Percentiles rank a stretch among this genome's conserved stretches.
phyloP scores from a whole-genome alignment of 2,329 filamentous ascomycete genomes.

The Sporothrix globosa region DNA sequence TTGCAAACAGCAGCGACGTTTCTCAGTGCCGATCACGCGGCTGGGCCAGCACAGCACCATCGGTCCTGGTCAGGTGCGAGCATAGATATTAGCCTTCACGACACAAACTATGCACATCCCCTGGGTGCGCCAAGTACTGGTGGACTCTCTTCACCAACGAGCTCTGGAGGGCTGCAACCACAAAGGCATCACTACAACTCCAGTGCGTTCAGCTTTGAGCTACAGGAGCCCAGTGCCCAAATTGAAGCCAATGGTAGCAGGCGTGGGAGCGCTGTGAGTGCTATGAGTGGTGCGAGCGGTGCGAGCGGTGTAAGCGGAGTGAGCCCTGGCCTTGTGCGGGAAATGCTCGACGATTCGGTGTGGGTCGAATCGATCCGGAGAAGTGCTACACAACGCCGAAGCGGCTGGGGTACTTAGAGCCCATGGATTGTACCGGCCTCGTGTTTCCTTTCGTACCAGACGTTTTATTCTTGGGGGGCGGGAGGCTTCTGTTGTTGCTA shows the following conservation, averaged over 20 bases:
- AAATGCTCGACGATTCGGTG: constrained; percentile 83
- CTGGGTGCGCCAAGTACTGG: constrained; percentile 55
- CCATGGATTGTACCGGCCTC: too few relatives aligned
- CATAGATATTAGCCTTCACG: constrained; percentile 50
- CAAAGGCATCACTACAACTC: constrained; percentile 48
- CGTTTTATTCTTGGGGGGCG: too few relatives aligned
- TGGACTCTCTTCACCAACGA: constrained; percentile 39
- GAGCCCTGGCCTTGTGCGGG: constrained; percentile 75
- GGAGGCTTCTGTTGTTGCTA: too few relatives aligned
- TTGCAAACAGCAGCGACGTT: constrained; percentile 39
- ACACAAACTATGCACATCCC: constrained; percentile 53
- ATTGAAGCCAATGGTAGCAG: constrained; percentile 51
- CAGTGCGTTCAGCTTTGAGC: constrained; percentile 63
- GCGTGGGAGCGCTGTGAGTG: constrained; percentile 64
- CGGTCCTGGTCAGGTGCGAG: constrained; percentile 50
- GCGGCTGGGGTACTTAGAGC: constrained; percentile 35
- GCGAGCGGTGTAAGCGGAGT: not conserved
- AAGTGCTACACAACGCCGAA: constrained; percentile 71
- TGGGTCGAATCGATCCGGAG: constrained; percentile 93
- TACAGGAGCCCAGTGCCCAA: constrained; percentile 51
- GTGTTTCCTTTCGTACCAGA: not conserved
- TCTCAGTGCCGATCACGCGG: constrained; percentile 45
- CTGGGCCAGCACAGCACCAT: constrained; percentile 40
- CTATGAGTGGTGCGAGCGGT: constrained; percentile 1
- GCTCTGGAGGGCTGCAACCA: constrained; percentile 35